Evolutionary conservation across 345 rosid species (phyloP), one percentile per base, ranked within the genome.

Genomic region (Lagerstroemia speciosa): DNA sequence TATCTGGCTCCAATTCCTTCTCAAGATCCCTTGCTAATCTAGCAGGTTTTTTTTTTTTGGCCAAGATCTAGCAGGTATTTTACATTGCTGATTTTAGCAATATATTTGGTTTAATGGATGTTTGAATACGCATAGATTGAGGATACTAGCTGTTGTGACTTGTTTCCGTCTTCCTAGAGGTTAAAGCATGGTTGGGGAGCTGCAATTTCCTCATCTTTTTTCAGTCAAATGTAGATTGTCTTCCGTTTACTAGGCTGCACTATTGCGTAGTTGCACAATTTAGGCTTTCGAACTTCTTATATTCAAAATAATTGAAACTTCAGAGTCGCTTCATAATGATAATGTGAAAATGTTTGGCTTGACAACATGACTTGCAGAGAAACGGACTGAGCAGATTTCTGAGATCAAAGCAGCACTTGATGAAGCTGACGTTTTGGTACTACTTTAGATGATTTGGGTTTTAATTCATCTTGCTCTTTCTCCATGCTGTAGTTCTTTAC

Each of bases 401-500:
- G 92, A 93, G 74, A 84, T 93, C 4, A 81, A 79, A 74, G 82
- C 89, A 64, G 90, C 93, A 70, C 61, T 93, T 32, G 98, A 90
- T 71, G 97, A 93, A 63, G 93, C 96, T 70, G 95, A 93, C 73
- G 85, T 78, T 69, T 73, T 93, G 93, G 98, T 92, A 82, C 29
- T 27, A 27, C 63, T 58, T 14, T 30, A 11, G 16, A 11, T 57
- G 63, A 58, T 26, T 52, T 50, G 8, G 55, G n/a, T n/a, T 52
- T n/a, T n/a, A 20, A 27, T 52, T 52, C 5, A 8, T 5, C 3
- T 29, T 53, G 27, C 29, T 53, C 27, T 22, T n/a, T 8, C 1
- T 53, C 14, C 63, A 27, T 30, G 63, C 63, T 27, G 20, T 58
- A 58, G 6, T 14, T 58, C 34, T 58, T 58, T 58, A 11, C 29